Conservation (phyloP, 2,329 filamentous ascomycete species). For the Nemania serpens region DNA sequence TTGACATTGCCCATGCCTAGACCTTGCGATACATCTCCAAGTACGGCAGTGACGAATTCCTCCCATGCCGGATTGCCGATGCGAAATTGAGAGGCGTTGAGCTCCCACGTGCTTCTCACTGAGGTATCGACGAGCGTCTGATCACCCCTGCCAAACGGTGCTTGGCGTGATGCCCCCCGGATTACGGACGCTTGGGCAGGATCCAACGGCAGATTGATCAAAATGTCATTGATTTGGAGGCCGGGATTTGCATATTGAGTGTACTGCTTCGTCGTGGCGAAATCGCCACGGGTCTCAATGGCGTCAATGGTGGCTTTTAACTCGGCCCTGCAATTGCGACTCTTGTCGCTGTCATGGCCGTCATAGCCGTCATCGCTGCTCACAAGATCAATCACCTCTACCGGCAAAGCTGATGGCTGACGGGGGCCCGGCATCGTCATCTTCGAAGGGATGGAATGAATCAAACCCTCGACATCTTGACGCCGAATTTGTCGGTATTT, state of each 20-base stretch:
- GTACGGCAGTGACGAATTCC: slow-evolving; percentile 33
- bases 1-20: slow-evolving; percentile 40
- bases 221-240: slow-evolving; percentile 29
- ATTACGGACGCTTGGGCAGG: slow-evolving; percentile 35
- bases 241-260: slow-evolving; percentile 34
- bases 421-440: no score
- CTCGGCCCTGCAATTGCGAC: background rate
- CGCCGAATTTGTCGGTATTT: no score
- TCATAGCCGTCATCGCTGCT: no score
- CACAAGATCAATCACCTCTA: no score
- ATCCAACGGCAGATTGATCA: slow-evolving; percentile 38
- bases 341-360: no score
- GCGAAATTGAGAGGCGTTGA: slow-evolving; percentile 43
- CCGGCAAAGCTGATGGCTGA: no score
- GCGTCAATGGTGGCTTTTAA: slow-evolving; percentile 17
- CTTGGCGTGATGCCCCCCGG: slow-evolving; percentile 33
- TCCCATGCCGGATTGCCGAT: slow-evolving; percentile 46
- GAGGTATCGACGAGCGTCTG: slow-evolving; percentile 45
- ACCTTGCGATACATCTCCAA: slow-evolving; percentile 32
- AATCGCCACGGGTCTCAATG: slow-evolving; percentile 26
- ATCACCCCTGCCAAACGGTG: slow-evolving; percentile 45
- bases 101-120: slow-evolving; percentile 48
- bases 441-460: no score
- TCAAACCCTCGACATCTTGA: no score
- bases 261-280: slow-evolving; percentile 26